Conservation (phyloP, 1,284 basidiomycete genomes). For the Cutaneotrichosporon sp. region DNA sequence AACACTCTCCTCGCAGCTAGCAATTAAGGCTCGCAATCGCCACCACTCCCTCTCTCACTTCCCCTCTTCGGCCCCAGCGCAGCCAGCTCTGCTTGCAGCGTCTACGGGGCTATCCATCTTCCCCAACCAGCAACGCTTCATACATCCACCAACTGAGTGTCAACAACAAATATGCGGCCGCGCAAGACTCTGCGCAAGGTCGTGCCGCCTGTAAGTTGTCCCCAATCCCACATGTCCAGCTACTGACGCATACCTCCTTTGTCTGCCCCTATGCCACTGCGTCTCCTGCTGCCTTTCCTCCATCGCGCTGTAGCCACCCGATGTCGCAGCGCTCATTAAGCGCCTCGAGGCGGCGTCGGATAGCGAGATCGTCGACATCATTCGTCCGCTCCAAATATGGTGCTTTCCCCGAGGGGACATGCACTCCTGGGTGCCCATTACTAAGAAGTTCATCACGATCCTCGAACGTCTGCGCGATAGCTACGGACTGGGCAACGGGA, state of each 20-base stretch:
- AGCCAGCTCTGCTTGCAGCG: constrained; percentile 2
- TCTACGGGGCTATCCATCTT: neutral
- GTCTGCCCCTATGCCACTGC: neutral
- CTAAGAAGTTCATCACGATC: constrained; percentile 90
- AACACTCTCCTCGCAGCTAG: neutral
- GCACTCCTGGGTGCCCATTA: constrained; percentile 89
- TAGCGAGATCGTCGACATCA: constrained; percentile 24
- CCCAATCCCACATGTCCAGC: neutral
- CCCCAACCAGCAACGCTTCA: neutral
- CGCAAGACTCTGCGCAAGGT: constrained; percentile 38
- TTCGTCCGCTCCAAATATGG: constrained; percentile 55
- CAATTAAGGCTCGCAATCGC: neutral
- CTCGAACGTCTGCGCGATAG: constrained; percentile 75
- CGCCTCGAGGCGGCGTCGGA: constrained; percentile 26
- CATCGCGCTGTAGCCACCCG: constrained; percentile 35
- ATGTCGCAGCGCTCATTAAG: constrained; percentile 35
- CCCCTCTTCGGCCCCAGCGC: neutral
- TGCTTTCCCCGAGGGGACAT: constrained; percentile 95
- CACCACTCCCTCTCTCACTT: too few relatives aligned
- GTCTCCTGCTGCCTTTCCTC: too few relatives aligned
- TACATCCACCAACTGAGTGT: neutral
- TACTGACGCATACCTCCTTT: neutral
- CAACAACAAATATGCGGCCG: constrained; percentile 33
- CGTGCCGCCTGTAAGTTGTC: constrained; percentile 27
- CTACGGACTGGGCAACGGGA: constrained; percentile 53